Evolutionary conservation across 2,329 filamentous ascomycete genomes (phyloP).

Genomic region (Cladosporium sp.): DNA sequence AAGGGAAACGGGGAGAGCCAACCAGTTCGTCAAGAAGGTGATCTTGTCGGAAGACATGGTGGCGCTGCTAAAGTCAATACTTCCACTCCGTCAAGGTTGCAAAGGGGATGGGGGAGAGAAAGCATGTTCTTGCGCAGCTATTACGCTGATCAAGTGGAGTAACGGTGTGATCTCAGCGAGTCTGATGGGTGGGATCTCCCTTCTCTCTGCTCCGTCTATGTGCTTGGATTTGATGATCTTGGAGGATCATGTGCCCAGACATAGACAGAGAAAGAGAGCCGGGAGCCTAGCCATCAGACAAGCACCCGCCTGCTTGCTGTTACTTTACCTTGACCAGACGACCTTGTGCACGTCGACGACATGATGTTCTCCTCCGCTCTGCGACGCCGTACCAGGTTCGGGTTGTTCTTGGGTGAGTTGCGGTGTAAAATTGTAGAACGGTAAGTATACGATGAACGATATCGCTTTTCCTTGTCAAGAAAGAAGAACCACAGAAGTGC

Average conservation of each 20-base stretch:
- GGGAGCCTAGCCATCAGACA: neutral
- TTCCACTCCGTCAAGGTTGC: neutral
- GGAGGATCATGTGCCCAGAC: no score
- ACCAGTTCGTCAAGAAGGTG: slow-evolving; percentile 81
- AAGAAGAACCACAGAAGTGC: no score
- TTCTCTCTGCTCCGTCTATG: neutral
- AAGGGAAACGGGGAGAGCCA: neutral
- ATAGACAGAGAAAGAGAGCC: no score
- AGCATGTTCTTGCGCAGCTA: slow-evolving; percentile 82
- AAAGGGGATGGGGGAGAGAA: slow-evolving; percentile 45
- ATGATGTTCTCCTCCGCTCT: slow-evolving; percentile 2
- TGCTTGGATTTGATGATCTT: no score
- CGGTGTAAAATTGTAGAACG: neutral
- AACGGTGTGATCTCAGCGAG: slow-evolving; percentile 68
- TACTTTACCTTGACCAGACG: slow-evolving; percentile 40
- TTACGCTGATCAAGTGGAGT: slow-evolving; percentile 80
- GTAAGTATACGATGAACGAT: no score
- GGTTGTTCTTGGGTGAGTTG: neutral
- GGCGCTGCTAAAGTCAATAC: slow-evolving; percentile 37
- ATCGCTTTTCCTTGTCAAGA: no score
- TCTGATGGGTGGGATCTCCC: slow-evolving; percentile 17
- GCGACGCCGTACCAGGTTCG: slow-evolving; percentile 1
- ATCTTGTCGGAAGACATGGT: slow-evolving; percentile 80
- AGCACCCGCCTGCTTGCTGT: slow-evolving; percentile 39
- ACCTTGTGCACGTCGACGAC: neutral